Percentiles rank a stretch among this genome's conserved stretches.
Conservation (phyloP, 306 rosid species). For the Acacia crassicarpa region DNA sequence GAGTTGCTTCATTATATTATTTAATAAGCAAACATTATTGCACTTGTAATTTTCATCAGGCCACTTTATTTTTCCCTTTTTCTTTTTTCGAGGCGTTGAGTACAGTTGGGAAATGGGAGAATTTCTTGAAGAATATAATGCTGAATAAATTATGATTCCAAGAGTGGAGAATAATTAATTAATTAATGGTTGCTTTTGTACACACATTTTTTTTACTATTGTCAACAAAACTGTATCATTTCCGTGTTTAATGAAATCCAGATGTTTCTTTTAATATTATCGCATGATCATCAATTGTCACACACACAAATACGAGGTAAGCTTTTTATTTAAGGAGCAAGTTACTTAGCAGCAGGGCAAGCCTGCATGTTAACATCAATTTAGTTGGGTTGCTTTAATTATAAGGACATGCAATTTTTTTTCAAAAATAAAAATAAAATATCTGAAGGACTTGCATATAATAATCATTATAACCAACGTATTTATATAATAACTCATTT, state of each 20-base stretch:
- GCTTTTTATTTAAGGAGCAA: neutral
- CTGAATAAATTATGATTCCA: slow-evolving; percentile 29
- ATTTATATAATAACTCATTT: too few species aligned
- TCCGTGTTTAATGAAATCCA: neutral
- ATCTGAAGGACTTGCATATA: neutral
- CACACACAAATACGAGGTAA: neutral
- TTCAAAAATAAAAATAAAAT: too few species aligned
- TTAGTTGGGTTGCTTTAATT: neutral
- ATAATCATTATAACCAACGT: neutral
- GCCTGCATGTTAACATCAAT: neutral
- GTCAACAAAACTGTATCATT: neutral
- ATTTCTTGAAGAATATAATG: slow-evolving; percentile 32
- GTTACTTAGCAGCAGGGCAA: neutral
- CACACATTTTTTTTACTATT: neutral
- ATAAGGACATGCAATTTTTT: neutral
- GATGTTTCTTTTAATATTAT: neutral
- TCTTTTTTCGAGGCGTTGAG: neutral
- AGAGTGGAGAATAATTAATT: neutral
- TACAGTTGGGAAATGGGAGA: slow-evolving; percentile 21
- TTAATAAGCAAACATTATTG: slow-evolving; percentile 1
- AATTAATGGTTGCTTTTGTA: neutral
- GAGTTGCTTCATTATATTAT: neutral
- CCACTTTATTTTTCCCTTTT: neutral
- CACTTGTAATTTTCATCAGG: neutral
- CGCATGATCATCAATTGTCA: neutral